Evolutionary conservation across 2,329 filamentous ascomycete genomes (phyloP).

Genomic region (Neonectria faginata): DNA sequence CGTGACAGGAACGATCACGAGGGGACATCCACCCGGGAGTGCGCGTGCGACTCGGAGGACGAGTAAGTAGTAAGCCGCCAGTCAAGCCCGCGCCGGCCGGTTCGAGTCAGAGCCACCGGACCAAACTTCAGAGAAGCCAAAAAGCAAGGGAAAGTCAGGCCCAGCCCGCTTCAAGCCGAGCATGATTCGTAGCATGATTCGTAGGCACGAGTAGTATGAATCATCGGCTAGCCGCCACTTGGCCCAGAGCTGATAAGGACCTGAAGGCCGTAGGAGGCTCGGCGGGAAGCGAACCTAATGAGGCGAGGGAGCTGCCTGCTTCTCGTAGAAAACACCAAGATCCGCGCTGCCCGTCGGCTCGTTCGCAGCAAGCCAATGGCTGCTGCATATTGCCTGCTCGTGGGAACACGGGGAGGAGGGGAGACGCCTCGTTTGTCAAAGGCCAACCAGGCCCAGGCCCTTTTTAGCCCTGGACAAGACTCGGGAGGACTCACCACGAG

Average conservation of each 20-base stretch:
- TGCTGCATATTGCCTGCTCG: slow-evolving; percentile 28
- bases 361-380: slow-evolving; percentile 34
- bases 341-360: neutral
- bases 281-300: slow-evolving; percentile 1
- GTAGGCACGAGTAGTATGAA: neutral
- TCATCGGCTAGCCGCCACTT: neutral
- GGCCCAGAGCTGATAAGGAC: slow-evolving; percentile 14
- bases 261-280: slow-evolving; percentile 13
- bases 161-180: slow-evolving; percentile 11
- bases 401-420: slow-evolving; percentile 36
- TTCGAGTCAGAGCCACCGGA: slow-evolving; percentile 25
- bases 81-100: slow-evolving; percentile 21
- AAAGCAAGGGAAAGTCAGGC: slow-evolving; percentile 17
- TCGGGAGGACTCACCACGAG: slow-evolving; percentile 1
- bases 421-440: slow-evolving; percentile 32
- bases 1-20: slow-evolving; percentile 22
- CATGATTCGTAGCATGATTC: neutral
- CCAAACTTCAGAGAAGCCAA: slow-evolving; percentile 24
- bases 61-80: slow-evolving; percentile 3
- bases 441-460: slow-evolving; percentile 31
- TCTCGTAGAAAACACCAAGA: neutral
- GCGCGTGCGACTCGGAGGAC: slow-evolving; percentile 10
- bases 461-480: slow-evolving; percentile 24
- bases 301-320: neutral
- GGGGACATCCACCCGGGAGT: slow-evolving; percentile 9